These are phyloP conservation scores for Trichoderma aggressivum DNA, from an alignment of 2,329 filamentous ascomycete species.

Conservation along the genomic window DNA sequence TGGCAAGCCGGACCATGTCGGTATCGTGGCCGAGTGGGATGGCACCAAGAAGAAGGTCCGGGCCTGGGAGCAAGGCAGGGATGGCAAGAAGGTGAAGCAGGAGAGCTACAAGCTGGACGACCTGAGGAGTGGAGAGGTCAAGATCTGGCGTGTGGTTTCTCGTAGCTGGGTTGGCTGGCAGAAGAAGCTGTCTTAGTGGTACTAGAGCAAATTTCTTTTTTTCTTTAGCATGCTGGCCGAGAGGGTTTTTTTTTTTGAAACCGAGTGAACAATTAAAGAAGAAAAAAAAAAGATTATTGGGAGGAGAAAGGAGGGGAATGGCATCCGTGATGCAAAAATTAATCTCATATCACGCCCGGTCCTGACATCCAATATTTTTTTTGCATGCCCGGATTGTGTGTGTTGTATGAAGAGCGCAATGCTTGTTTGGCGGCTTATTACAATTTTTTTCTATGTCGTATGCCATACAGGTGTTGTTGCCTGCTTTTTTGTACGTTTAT, in stretches of 20 bases:
- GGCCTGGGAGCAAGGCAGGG: slow-evolving; percentile 91
- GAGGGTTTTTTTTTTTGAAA: neutral
- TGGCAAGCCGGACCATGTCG: slow-evolving; percentile 85
- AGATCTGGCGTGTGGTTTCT: slow-evolving; percentile 95
- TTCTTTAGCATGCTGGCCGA: neutral
- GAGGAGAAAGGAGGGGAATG: neutral
- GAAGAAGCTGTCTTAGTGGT: slow-evolving; percentile 37
- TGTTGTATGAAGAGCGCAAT: slow-evolving; percentile 1
- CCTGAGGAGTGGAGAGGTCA: slow-evolving; percentile 87
- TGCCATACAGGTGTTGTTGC: neutral
- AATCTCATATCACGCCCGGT: slow-evolving; percentile 1
- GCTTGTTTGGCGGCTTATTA: neutral
- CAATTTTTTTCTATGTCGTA: neutral
- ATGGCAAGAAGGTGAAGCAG: slow-evolving; percentile 81
- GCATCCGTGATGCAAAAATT: neutral
- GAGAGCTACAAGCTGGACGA: slow-evolving; percentile 95
- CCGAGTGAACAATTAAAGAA: neutral
- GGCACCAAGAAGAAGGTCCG: slow-evolving; percentile 97
- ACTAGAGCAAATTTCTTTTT: neutral
- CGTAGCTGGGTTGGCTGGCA: slow-evolving; percentile 91
- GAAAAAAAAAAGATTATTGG: neutral
- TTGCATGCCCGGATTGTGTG: neutral
- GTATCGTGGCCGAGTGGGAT: slow-evolving; percentile 92
- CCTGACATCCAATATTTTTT: neutral
- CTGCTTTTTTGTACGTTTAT: slow-evolving; percentile 11